These are phyloP conservation scores for Saururus chinensis DNA, from an alignment of 164 flowering plant species.

Conservation along the genomic window DNA sequence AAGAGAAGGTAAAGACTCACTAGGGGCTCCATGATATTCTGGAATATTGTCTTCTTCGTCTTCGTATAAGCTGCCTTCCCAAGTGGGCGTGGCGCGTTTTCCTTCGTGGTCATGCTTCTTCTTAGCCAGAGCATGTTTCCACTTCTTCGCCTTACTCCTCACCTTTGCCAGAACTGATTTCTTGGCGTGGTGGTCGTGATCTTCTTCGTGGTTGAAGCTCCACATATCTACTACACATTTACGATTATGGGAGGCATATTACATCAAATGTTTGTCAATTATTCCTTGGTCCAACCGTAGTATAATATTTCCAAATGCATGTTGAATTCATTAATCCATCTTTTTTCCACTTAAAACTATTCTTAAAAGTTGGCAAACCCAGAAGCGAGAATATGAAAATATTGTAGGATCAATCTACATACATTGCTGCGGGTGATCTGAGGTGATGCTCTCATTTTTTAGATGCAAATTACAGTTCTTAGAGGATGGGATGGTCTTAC, in stretches of 20 bases:
- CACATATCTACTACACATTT: background rate
- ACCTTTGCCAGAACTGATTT: constrained; percentile 66
- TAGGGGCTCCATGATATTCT: constrained; percentile 67
- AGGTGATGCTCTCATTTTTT: too few relatives aligned
- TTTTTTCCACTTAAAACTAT: too few relatives aligned
- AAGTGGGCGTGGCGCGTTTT: constrained; percentile 25
- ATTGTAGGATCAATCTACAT: too few relatives aligned
- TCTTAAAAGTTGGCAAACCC: background rate
- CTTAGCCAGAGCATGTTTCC: constrained; percentile 29
- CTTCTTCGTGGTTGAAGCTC: constrained; percentile 37
- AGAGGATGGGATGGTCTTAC: background rate
- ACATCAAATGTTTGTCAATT: too few relatives aligned
- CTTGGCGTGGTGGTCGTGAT: constrained; percentile 25
- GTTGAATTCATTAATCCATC: too few relatives aligned
- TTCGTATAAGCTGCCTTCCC: constrained; percentile 49
- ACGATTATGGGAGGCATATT: background rate
- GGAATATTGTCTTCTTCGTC: constrained; percentile 31
- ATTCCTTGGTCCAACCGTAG: too few relatives aligned
- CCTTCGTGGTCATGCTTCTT: constrained; percentile 34
- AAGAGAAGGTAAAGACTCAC: constrained; percentile 18
- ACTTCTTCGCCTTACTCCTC: constrained; percentile 59
- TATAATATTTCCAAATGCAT: background rate
- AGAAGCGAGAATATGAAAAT: background rate
- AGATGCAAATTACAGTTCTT: background rate
- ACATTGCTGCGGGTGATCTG: too few relatives aligned